Base-by-base conservation (phyloP, 768 basidiomycete species). In the Cystobasidium ongulense region DNA sequence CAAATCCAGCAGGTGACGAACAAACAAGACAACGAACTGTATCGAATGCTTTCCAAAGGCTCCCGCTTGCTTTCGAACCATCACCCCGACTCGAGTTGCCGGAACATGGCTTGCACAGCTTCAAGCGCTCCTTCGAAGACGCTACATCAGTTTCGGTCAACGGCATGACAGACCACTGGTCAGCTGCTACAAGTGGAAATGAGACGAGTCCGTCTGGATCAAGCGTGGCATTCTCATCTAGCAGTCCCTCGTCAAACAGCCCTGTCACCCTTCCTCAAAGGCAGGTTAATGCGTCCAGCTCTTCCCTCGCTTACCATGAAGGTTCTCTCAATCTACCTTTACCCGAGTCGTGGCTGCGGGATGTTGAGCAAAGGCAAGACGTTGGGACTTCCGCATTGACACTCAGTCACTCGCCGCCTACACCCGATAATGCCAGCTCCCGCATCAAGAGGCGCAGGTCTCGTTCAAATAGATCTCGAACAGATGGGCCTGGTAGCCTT, bases 101-200 rank as follows among this genome's bases (percentile, higher is more conserved):
- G 1, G 39, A 39, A 3, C 65, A 67, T 15, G 27, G 39, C 31
- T 23, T 67, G 27, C 31, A 39, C 27, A 67, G 65, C 35, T 67
- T 67, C 65, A 67, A 67, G 50, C 65, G 65, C 13, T 67, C 65
- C 23, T 67, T 67, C 50, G 65, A 67, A 29, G 33, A 67, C 27
- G 50, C 65, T 53, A 67, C 43, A 27, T 36, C 65, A 29, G 5
- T 21, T 59, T 13, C 29, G 23, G 27, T 5, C 57, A 27, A 29
- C 5, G 33, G 29, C 33, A 29, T 4, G 15, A 23, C 57, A 27
- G 57, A 35, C 15, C 7, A 4, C 4, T 15, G 2, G 25, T 27
- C 11, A 15, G 11, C 25, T 29, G 11, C 25, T 5, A 15, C 33
- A 29, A 54, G n/a, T n/a, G 43, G 43, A 13, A 13, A 46, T 13